Conservation (phyloP, 2,329 filamentous ascomycete genomes). For the Lithohypha guttulata region DNA sequence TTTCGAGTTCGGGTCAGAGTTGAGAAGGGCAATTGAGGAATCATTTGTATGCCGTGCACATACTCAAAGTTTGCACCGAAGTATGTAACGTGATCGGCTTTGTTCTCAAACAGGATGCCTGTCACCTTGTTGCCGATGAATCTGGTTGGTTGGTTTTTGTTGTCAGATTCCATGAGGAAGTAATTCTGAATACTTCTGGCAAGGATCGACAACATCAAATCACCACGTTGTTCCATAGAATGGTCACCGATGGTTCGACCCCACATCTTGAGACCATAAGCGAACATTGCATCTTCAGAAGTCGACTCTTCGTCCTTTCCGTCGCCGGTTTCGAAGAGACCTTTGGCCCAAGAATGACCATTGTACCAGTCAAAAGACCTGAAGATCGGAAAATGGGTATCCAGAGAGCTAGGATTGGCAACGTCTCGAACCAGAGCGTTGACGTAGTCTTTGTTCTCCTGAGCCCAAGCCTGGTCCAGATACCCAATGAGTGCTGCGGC, state of each 20-base stretch:
- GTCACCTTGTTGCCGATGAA: conserved; percentile 70
- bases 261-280: conserved; percentile 91
- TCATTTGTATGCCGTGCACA: conserved; percentile 70
- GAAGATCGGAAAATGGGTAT: conserved; percentile 69
- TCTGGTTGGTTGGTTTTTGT: conserved; percentile 59
- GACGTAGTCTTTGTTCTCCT: conserved; percentile 64
- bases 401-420: conserved; percentile 61
- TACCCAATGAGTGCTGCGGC: conserved; percentile 72
- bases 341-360: conserved; percentile 83
- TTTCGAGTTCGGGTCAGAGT: conserved; percentile 52
- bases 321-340: conserved; percentile 42
- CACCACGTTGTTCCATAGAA: conserved; percentile 71
- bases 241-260: conserved; percentile 63
- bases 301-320: conserved; percentile 61
- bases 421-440: conserved; percentile 74
- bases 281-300: conserved; percentile 80
- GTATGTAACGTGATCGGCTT: conserved; percentile 84
- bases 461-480: conserved; percentile 65
- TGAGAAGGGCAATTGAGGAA: conserved; percentile 60
- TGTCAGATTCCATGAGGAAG: conserved; percentile 66
- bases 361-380: conserved; percentile 89
- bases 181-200: conserved; percentile 64
- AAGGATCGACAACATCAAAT: conserved; percentile 73
- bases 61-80: conserved; percentile 66
- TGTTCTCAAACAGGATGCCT: conserved; percentile 79